phyloP scores from a whole-genome alignment of 164 flowering plant genomes.

The Brasenia schreberi region DNA sequence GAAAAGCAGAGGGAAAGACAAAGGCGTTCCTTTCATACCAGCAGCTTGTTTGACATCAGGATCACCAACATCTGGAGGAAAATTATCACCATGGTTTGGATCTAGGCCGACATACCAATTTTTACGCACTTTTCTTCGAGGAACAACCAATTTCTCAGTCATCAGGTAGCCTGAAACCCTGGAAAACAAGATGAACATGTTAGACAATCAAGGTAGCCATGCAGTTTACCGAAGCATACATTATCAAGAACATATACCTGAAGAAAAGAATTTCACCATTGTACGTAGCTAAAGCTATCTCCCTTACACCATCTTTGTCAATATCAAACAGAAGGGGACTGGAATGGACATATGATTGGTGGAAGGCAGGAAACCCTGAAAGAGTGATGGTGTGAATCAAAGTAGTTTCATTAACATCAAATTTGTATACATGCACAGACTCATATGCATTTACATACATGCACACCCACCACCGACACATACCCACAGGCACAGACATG shows the following conservation, averaged over 20 bases:
- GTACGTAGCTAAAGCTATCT: conserved; percentile 89
- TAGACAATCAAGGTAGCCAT: neutral
- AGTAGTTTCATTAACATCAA: too few relatives aligned
- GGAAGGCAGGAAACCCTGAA: conserved; percentile 98
- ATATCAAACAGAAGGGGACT: conserved; percentile 92
- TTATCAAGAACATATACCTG: conserved; percentile 32
- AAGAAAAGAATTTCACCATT: conserved; percentile 97
- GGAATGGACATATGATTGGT: conserved; percentile 92
- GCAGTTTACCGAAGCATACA: neutral
- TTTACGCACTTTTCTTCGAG: conserved; percentile 70
- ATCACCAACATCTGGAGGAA: conserved; percentile 97
- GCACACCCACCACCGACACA: too few relatives aligned
- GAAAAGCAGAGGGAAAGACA: too few relatives aligned
- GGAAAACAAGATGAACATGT: conserved; percentile 1
- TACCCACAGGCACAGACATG: too few relatives aligned
- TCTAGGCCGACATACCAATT: conserved; percentile 87
- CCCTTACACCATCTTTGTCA: conserved; percentile 97
- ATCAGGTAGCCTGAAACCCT: conserved; percentile 95
- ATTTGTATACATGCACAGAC: too few relatives aligned
- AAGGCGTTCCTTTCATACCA: conserved; percentile 2
- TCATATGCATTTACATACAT: too few relatives aligned
- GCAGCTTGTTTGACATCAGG: conserved; percentile 48
- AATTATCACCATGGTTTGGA: conserved; percentile 73
- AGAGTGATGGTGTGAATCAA: neutral
- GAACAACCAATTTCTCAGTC: conserved; percentile 78